phyloP scores from a whole-genome alignment of 2,329 filamentous ascomycete genomes.

The Talaromyces sp. region DNA sequence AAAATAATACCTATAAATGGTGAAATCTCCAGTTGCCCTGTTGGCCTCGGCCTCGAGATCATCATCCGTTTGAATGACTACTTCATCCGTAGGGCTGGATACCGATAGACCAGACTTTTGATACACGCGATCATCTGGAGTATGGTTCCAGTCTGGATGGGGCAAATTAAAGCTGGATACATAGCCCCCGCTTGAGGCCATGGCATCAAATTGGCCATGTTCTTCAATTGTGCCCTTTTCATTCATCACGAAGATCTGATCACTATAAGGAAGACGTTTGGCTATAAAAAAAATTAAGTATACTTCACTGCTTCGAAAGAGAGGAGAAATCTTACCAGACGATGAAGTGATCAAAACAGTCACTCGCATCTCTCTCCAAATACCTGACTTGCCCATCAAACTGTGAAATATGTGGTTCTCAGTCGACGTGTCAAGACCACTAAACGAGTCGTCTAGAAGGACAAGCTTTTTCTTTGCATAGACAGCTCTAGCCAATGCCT shows the following conservation, averaged over 20 bases:
- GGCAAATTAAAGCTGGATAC: conserved; percentile 34
- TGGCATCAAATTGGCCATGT: conserved; percentile 34
- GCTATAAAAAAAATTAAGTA: conserved; percentile 13
- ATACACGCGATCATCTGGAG: conserved; percentile 12
- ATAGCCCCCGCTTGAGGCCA: conserved; percentile 34
- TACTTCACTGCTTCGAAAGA: background rate
- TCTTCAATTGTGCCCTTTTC: conserved; percentile 33
- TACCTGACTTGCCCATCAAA: conserved; percentile 11
- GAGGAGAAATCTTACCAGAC: conserved; percentile 8
- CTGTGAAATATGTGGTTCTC: conserved; percentile 14
- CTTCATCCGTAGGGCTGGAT: conserved; percentile 9
- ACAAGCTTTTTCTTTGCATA: conserved; percentile 33
- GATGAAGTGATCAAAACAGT: conserved; percentile 12
- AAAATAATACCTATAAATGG: conserved; percentile 38
- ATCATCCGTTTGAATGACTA: conserved; percentile 11
- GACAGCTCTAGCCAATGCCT: conserved; percentile 39
- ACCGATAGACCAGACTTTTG: conserved; percentile 5
- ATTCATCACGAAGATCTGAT: conserved; percentile 38
- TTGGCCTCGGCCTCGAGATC: conserved; percentile 21
- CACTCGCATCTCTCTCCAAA: conserved; percentile 9
- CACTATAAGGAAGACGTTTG: conserved; percentile 36
- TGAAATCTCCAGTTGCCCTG: conserved; percentile 34
- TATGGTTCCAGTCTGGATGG: conserved; percentile 26
- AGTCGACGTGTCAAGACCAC: conserved; percentile 13
- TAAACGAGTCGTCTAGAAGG: conserved; percentile 12